phyloP scores from a whole-genome alignment of 225 moss, liverwort and hornwort species.

The Antitrichia curtipendula region DNA sequence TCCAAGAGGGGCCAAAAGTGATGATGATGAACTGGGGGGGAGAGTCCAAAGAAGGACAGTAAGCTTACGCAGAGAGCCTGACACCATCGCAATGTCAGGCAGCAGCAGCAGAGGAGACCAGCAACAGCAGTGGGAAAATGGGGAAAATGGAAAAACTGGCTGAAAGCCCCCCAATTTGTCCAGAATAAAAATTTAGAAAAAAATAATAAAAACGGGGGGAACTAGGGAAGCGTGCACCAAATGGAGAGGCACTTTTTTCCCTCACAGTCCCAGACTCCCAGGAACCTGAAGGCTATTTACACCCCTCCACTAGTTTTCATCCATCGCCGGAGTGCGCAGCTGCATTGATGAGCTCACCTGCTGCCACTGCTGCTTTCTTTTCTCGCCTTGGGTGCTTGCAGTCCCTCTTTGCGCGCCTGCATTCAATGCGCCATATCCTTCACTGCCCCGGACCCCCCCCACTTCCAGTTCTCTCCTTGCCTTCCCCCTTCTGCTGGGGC shows the following conservation, averaged over 20 bases:
- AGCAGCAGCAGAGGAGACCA: background rate
- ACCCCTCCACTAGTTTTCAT: background rate
- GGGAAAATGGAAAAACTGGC: too few species aligned
- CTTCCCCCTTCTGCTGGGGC: background rate
- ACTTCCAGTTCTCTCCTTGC: background rate
- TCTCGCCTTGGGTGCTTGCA: background rate
- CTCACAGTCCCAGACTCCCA: background rate
- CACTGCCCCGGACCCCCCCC: background rate
- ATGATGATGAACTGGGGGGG: background rate
- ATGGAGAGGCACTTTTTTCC: background rate
- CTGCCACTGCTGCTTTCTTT: constrained; percentile 13
- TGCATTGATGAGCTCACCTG: constrained; percentile 19
- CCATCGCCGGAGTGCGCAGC: background rate
- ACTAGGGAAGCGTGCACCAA: background rate
- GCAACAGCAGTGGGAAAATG: background rate
- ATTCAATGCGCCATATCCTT: constrained; percentile 40
- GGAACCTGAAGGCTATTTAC: background rate
- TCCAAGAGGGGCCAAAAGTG: background rate
- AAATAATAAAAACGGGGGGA: background rate
- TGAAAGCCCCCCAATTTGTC: background rate
- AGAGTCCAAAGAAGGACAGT: background rate
- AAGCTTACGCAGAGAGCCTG: background rate
- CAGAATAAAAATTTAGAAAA: background rate
- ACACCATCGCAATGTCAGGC: background rate
- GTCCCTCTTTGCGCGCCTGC: constrained; percentile 12